phyloP scores from a whole-genome alignment of 2,329 filamentous ascomycete genomes.

The Phialemonium atrogriseum region DNA sequence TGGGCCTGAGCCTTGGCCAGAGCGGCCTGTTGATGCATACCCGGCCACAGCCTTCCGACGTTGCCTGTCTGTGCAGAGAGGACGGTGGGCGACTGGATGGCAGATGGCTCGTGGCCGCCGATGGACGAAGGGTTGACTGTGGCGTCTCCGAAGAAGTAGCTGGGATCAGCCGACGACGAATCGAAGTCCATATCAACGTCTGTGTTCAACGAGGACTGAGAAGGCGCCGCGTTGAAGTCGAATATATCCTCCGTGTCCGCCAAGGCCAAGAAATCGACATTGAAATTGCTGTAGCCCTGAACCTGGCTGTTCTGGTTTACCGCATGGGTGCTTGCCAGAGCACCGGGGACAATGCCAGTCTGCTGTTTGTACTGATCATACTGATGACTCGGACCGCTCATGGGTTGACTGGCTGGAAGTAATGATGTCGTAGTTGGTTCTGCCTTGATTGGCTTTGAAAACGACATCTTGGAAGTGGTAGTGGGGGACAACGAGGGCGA shows the following conservation, averaged over 20 bases:
- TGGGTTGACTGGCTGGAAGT: conserved; percentile 44
- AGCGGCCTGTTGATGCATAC: conserved; percentile 87
- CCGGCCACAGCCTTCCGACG: conserved; percentile 76
- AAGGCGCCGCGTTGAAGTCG: conserved; percentile 63
- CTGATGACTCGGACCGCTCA: conserved; percentile 82
- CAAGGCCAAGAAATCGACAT: conserved; percentile 37
- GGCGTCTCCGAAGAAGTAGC: conserved; percentile 57
- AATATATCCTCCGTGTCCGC: conserved; percentile 58
- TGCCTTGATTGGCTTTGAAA: conserved; percentile 41
- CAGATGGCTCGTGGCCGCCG: conserved; percentile 50
- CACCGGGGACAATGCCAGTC: conserved; percentile 82
- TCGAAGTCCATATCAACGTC: conserved; percentile 67
- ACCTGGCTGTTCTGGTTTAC: conserved; percentile 57
- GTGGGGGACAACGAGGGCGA: conserved; percentile 53
- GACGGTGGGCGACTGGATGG: conserved; percentile 34
- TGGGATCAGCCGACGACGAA: conserved; percentile 42
- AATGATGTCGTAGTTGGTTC: conserved; percentile 46
- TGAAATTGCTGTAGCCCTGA: conserved; percentile 41
- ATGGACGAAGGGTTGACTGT: conserved; percentile 68
- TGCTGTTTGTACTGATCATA: conserved; percentile 95
- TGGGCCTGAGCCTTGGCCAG: conserved; percentile 58
- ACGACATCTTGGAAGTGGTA: conserved; percentile 42
- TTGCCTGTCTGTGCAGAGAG: conserved; percentile 40
- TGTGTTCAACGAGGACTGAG: conserved; percentile 48
- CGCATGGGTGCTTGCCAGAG: conserved; percentile 69